These are phyloP conservation scores for Pseudonitzschia multiseries DNA, from an alignment of 108 stramenopile species.

Conservation along the genomic window DNA sequence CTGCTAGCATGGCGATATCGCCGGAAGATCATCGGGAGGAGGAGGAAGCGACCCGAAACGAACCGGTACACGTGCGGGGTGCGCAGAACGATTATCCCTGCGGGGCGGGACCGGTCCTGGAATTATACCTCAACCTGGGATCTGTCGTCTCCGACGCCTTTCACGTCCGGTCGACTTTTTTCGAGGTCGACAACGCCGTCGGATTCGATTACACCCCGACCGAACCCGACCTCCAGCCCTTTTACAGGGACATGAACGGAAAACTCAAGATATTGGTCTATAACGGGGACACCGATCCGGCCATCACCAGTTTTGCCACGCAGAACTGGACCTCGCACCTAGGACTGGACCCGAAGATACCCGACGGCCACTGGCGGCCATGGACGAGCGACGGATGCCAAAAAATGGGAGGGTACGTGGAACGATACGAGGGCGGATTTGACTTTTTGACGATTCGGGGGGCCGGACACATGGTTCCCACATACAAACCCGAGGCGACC, in stretches of 20 bases:
- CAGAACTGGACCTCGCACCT: slow-evolving; percentile 68
- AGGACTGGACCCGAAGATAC: slow-evolving; percentile 39
- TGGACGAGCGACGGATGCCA: slow-evolving; percentile 75
- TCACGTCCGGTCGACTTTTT: slow-evolving; percentile 52
- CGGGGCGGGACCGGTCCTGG: slow-evolving; percentile 59
- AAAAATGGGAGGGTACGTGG: slow-evolving; percentile 75
- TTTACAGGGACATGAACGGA: slow-evolving; percentile 49
- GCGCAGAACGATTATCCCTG: slow-evolving; percentile 72
- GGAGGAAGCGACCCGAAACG: no score
- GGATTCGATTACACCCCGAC: slow-evolving; percentile 73
- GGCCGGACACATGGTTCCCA: slow-evolving; percentile 68
- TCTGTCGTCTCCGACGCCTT: slow-evolving; percentile 57
- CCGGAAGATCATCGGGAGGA: no score
- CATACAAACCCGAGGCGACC: slow-evolving; percentile 62
- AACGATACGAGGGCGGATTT: slow-evolving; percentile 66
- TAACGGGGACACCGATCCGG: slow-evolving; percentile 85
- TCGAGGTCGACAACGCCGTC: slow-evolving; percentile 63
- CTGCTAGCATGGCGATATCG: no score
- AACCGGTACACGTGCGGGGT: no score
- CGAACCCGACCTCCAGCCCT: slow-evolving; percentile 57
- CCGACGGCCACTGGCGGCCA: slow-evolving; percentile 43
- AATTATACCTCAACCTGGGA: slow-evolving; percentile 40
- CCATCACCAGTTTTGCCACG: slow-evolving; percentile 66
- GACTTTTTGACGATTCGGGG: slow-evolving; percentile 80
- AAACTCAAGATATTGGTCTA: slow-evolving; percentile 62